Evolutionary conservation across 768 basidiomycete genomes (phyloP).

Genomic region (Amylocystis lapponica): DNA sequence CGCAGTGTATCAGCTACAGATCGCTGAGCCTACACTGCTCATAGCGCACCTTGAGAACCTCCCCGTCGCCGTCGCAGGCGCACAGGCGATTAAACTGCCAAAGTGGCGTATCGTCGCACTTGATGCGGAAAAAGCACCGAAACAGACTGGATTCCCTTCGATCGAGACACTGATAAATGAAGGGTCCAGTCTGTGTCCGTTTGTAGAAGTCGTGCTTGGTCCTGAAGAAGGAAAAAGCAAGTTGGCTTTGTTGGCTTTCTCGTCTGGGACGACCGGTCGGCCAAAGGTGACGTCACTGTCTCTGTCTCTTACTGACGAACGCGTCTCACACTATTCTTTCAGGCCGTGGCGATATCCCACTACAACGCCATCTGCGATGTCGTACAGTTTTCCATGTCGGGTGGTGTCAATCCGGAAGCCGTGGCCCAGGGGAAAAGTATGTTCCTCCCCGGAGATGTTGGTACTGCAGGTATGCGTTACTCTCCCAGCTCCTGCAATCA

Average conservation of each 20-base stretch:
- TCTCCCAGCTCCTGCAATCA: too few species aligned
- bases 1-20: slow-evolving; percentile 26
- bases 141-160: too few species aligned
- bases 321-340: too few species aligned
- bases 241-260: slow-evolving; percentile 15
- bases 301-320: slow-evolving; percentile 58
- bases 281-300: slow-evolving; percentile 10
- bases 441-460: too few species aligned
- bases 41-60: slow-evolving; percentile 18
- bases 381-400: slow-evolving; percentile 13
- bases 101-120: slow-evolving; percentile 15
- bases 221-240: slow-evolving; percentile 8
- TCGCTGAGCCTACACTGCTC: slow-evolving; percentile 16
- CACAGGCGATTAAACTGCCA: slow-evolving; percentile 12
- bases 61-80: slow-evolving; percentile 15
- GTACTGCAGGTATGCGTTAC: too few species aligned
- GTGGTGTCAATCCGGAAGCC: too few species aligned
- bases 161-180: background rate
- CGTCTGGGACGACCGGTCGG: slow-evolving; percentile 13
- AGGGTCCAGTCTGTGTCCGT: background rate
- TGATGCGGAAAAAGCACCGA: slow-evolving; percentile 8
- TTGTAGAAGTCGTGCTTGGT: slow-evolving; percentile 1
- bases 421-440: too few species aligned
- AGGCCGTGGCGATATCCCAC: slow-evolving; percentile 31
- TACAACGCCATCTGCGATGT: slow-evolving; percentile 28